Evolutionary conservation across 306 rosid genomes (phyloP), one percentile per base, ranked within the genome.

Genomic region (Parietaria judaica): DNA sequence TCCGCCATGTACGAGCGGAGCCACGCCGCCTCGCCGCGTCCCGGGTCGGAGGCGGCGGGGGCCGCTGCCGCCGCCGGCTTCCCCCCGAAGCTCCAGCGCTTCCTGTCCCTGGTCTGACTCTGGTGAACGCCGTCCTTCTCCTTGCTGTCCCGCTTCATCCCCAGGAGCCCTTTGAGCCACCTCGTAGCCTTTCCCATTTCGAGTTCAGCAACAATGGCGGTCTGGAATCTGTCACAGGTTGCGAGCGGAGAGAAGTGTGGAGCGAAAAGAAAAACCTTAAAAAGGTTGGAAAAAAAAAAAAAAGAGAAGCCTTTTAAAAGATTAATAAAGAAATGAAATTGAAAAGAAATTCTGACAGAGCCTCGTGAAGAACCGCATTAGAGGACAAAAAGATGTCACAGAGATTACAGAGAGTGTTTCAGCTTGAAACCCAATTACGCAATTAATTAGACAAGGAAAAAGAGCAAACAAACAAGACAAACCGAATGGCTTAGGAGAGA

Each of bases 351-450:
- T 84, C 99, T 86, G 99, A 94, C 99, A 94, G 36, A 63, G 64
- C 78, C 99, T 86, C 99, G 97, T 94, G 99, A 88, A 79, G 77
- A 84, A 83, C 79, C 79, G 88, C 79, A 76, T 94, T 94, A 88
- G 68, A 84, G n/a, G 99, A 94, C 99, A 88, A 94, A 83, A 82
- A 79, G 78, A 73, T 66, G 90, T 74, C 86, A 74, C 83, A 84
- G 80, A 84, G 80, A 77, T 72, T 62, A 67, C 87, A 83, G 82
- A 78, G 72, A 43, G 50, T 16, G 49, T 45, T 43, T 43, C 17
- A 4, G 9, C 50, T 59, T 43, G 7, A 60, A 60, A 45, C 64
- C 14, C 65, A 79, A 60, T 57, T 69, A 23, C 31, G 66, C 69
- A 72, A 68, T 47, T 39, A 49, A 63, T 6, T 58, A 60, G 7